Base-by-base conservation (phyloP, 257 asterid species). In the Handroanthus guayacan region DNA sequence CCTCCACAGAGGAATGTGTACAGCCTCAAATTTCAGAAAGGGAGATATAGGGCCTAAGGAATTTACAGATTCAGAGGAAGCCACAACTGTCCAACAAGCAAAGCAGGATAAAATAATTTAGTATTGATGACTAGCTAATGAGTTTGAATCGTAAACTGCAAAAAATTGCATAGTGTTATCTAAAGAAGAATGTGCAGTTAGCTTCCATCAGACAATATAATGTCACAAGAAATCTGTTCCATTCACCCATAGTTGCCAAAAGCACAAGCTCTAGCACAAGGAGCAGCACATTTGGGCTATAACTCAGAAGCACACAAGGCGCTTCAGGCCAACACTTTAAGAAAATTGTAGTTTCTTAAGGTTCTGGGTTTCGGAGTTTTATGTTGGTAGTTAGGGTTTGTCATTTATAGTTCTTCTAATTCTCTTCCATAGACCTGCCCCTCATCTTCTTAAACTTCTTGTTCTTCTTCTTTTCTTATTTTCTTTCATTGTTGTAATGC, bases 61-160 rank as follows among this genome's bases (percentile, higher is more conserved):
- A 34, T 50, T 62, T 13, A 13, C 12, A 41, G 60, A 55, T n/a
- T 43, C 60, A 37, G 7, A 60, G n/a, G 62, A 17, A 48, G 61
- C 38, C 17, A 73, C 7, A 75, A 14, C 37, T 52, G 16, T 25
- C 17, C 65, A 64, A 3, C 51, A 48, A 45, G 25, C 72, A 67
- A 47, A 67, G 74, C 48, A 65, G 61, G 47, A 31, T 55, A 36
- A 11, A 43, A 68, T 63, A 50, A 45, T 50, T 41, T 34, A n/a
- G 41, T 48, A 36, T 36, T 47, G 43, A 58, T 41, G 57, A 20
- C 11, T 6, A 20, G 10, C 0, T 7, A 58, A 25, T 25, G 39
- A 57, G 12, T 8, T 20, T 58, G 65, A 25, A 25, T 25, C 41
- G 31, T 58, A 38, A 57, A 57, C 1, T 57, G 36, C 31, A 25